phyloP scores from a whole-genome alignment of 176 grass and related monocot genomes.

The Bolboschoenus planiculmis region DNA sequence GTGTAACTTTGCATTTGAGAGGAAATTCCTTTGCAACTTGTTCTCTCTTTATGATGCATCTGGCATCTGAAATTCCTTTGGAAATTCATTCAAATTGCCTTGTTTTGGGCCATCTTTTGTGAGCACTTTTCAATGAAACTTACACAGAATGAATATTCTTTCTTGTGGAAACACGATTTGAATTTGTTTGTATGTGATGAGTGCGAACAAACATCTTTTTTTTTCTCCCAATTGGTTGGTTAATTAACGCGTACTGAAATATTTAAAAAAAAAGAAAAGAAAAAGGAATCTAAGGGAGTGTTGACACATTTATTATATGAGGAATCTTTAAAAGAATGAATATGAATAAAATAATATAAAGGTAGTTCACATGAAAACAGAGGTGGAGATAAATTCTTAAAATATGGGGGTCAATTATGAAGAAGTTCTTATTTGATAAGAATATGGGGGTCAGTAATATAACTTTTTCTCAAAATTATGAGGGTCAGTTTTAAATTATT shows the following conservation, averaged over 20 bases:
- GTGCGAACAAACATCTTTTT: not conserved
- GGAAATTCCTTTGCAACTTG: not conserved
- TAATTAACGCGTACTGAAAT: not conserved
- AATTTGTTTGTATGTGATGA: not conserved
- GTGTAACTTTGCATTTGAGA: not conserved
- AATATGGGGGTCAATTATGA: too few species aligned
- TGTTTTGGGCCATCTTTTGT: not conserved
- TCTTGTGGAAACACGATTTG: not conserved
- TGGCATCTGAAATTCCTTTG: not conserved
- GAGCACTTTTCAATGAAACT: not conserved
- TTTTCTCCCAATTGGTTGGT: too few species aligned
- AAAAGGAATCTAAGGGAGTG: not conserved
- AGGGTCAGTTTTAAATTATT: too few species aligned
- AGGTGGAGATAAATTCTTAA: too few species aligned
- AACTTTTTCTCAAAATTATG: too few species aligned
- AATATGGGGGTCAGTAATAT: too few species aligned
- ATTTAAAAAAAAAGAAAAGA: not conserved
- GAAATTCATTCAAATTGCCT: not conserved
- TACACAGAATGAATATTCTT: not conserved
- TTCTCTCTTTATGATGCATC: not conserved
- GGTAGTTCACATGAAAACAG: too few species aligned
- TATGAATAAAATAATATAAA: too few species aligned
- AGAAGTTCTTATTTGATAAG: too few species aligned
- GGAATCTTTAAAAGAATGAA: not conserved
- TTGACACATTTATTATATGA: too few species aligned